A percentile compares a stretch with the other conserved stretches of the same genome.
phyloP scores from a whole-genome alignment of 1,139 yeast genomes.

The Taphrina deformans region DNA sequence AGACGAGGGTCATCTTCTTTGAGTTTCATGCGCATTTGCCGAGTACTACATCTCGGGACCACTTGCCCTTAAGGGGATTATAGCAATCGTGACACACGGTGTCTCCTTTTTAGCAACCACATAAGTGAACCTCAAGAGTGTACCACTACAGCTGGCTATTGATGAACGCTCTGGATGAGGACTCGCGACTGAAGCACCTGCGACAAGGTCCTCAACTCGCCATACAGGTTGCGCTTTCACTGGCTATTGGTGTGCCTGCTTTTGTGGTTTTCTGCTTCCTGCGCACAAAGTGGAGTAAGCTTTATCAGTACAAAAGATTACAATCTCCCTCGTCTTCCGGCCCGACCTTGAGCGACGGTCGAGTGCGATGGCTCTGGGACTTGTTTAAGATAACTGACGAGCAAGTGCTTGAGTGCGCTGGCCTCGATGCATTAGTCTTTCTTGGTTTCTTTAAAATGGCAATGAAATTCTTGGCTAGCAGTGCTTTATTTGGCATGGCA shows the following conservation, averaged over 20 bases:
- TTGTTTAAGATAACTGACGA: conserved; percentile 66
- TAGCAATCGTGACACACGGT: no score
- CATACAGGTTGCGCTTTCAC: conserved; percentile 60
- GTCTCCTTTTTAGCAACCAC: no score
- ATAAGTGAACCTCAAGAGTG: no score
- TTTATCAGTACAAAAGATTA: conserved; percentile 56
- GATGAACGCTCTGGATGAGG: conserved; percentile 19
- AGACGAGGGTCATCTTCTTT: no score
- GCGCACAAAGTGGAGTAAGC: conserved; percentile 65
- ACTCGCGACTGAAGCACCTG: conserved; percentile 25
- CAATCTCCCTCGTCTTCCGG: conserved; percentile 50
- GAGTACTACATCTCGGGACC: no score
- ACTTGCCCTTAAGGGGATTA: no score
- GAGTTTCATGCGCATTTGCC: neutral
- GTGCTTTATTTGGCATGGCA: conserved; percentile 62
- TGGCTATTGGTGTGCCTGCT: conserved; percentile 63
- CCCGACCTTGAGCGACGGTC: conserved; percentile 51
- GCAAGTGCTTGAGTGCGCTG: conserved; percentile 83
- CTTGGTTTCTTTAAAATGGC: conserved; percentile 78
- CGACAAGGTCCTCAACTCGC: conserved; percentile 20
- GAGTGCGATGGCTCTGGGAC: conserved; percentile 78
- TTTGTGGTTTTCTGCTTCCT: conserved; percentile 63
- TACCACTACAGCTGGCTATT: neutral
- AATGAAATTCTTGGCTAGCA: conserved; percentile 58
- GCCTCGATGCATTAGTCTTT: conserved; percentile 88